Conservation (phyloP, 2,329 filamentous ascomycete species). For the Fusarium lyarnte region DNA sequence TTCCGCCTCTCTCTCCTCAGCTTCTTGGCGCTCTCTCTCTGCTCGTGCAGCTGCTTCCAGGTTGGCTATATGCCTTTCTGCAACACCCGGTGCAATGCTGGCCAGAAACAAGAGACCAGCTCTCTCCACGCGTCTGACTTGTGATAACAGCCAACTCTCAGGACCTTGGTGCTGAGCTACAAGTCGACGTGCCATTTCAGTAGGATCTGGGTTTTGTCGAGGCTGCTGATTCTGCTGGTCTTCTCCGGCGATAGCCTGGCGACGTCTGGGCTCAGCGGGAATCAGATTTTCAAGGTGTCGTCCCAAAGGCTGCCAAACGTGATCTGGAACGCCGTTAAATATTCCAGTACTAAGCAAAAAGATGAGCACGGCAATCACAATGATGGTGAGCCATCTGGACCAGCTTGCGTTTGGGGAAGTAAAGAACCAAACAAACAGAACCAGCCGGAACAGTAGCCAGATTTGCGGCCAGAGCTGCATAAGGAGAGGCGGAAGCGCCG, state of each 20-base stretch:
- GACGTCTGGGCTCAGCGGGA: conserved; percentile 55
- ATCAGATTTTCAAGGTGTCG: conserved; percentile 69
- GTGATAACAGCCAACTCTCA: conserved; percentile 48
- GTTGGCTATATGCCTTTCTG: conserved; percentile 71
- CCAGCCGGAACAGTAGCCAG: conserved; percentile 68
- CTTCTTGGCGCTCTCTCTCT: conserved; percentile 56
- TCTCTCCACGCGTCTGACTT: conserved; percentile 65
- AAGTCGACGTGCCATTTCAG: conserved; percentile 63
- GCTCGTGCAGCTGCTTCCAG: conserved; percentile 62
- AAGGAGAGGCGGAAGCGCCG: conserved; percentile 47
- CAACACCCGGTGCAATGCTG: conserved; percentile 72
- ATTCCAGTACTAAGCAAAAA: conserved; percentile 70
- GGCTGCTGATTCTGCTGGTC: conserved; percentile 36
- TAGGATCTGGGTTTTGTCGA: conserved; percentile 55
- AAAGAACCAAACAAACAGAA: conserved; percentile 72
- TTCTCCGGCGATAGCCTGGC: conserved; percentile 33
- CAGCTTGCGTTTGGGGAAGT: conserved; percentile 67
- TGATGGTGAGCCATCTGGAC: conserved; percentile 66
- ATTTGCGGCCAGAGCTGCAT: conserved; percentile 65
- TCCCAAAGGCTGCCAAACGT: conserved; percentile 65
- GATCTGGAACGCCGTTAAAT: conserved; percentile 64
- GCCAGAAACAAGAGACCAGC: conserved; percentile 71
- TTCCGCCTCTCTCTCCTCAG: conserved; percentile 49
- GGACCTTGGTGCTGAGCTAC: conserved; percentile 52
- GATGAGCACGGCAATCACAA: conserved; percentile 62